Evolutionary conservation across 495 filamentous ascomycete genomes (phyloP).

Genomic region (Apiosordaria backusii): DNA sequence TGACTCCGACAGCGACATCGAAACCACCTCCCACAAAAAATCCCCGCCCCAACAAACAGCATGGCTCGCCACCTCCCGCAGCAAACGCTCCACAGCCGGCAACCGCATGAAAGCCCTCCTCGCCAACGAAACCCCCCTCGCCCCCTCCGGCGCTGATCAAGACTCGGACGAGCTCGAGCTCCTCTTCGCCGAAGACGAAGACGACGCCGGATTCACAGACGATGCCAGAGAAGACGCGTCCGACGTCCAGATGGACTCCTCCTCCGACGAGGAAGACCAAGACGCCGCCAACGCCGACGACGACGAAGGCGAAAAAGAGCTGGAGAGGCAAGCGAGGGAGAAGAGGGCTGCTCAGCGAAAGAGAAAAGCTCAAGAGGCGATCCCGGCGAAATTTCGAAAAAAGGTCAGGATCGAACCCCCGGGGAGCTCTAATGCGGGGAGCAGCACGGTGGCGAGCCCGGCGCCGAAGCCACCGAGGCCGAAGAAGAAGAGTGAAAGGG

Average conservation of each 20-base stretch:
- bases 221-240: constrained; percentile 65
- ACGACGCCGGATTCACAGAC: constrained; percentile 75
- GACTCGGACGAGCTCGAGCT: constrained; percentile 76
- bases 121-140: constrained; percentile 62
- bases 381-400: constrained; percentile 52
- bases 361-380: constrained; percentile 66
- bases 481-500: constrained; percentile 90
- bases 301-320: constrained; percentile 61
- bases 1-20: constrained; percentile 24
- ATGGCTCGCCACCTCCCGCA: constrained; percentile 72
- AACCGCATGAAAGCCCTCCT: constrained; percentile 78
- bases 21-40: constrained; percentile 9
- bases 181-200: constrained; percentile 80
- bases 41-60: constrained; percentile 48
- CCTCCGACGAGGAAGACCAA: constrained; percentile 70
- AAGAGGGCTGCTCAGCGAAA: constrained; percentile 57
- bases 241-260: constrained; percentile 78
- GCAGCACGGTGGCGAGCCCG: constrained; percentile 37
- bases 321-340: constrained; percentile 58
- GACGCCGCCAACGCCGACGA: constrained; percentile 69
- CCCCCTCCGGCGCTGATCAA: constrained; percentile 17
- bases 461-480: constrained; percentile 53
- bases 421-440: constrained; percentile 19
- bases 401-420: constrained; percentile 53
- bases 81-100: constrained; percentile 80